These are phyloP conservation scores for Xylaria digitata DNA, from an alignment of 2,329 filamentous ascomycete species.

Conservation along the genomic window DNA sequence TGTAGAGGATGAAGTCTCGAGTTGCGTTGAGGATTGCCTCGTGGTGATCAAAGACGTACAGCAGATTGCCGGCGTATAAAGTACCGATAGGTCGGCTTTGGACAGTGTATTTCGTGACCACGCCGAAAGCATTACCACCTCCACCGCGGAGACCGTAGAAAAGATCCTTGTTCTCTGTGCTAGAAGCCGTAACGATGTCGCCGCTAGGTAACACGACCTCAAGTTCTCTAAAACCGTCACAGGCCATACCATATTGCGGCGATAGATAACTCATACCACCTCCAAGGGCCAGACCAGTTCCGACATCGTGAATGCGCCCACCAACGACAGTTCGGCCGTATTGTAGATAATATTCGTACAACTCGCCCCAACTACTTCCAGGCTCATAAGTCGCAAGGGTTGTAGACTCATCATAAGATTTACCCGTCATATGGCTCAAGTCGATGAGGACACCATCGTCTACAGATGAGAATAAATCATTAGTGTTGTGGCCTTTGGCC, in stretches of 20 bases:
- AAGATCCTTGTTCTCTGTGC: conserved; percentile 25
- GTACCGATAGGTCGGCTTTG: conserved; percentile 29
- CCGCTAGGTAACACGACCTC: conserved; percentile 33
- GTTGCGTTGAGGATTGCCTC: conserved; percentile 29
- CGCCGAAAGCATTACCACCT: conserved; percentile 27
- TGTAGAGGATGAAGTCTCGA: conserved; percentile 35
- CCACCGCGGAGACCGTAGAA: conserved; percentile 33
- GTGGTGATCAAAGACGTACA: conserved; percentile 24
- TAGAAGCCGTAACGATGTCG: conserved; percentile 27
- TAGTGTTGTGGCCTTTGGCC: conserved; percentile 30
- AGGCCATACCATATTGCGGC: conserved; percentile 36
- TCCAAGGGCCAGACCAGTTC: conserved; percentile 29
- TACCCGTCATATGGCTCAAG: conserved; percentile 29
- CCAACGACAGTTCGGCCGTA: conserved; percentile 30
- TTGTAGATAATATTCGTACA: conserved; percentile 27
- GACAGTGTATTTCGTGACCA: conserved; percentile 32
- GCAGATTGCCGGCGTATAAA: conserved; percentile 30
- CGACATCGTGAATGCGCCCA: conserved; percentile 29
- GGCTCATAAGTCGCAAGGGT: conserved; percentile 35
- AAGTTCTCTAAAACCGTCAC: conserved; percentile 33
- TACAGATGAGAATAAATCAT: conserved; percentile 28
- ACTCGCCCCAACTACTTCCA: conserved; percentile 33
- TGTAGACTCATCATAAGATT: conserved; percentile 25
- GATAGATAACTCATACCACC: conserved; percentile 35
- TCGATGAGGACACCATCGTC: conserved; percentile 31